Evolutionary conservation across 306 rosid genomes (phyloP).

Genomic region (Inga leiocalycina): DNA sequence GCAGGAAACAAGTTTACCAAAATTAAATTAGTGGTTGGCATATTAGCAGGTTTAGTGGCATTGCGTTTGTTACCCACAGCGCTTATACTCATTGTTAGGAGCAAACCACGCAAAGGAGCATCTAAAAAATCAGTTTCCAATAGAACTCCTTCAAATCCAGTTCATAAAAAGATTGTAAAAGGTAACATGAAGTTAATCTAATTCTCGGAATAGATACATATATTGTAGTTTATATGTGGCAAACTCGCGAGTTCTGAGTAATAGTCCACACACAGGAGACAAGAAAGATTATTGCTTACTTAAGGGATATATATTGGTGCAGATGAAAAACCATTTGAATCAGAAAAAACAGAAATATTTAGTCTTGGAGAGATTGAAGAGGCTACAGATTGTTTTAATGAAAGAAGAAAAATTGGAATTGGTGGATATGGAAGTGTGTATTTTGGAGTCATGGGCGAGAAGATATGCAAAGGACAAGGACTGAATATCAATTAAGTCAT

Average conservation of each 20-base stretch:
- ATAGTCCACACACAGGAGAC: background rate
- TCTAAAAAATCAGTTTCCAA: conserved; percentile 42
- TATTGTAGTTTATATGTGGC: background rate
- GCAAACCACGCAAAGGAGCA: conserved; percentile 34
- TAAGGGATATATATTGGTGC: conserved; percentile 13
- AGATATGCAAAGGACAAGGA: conserved; percentile 50
- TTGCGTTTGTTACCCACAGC: conserved; percentile 47
- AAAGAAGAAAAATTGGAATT: conserved; percentile 64
- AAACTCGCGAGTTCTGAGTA: background rate
- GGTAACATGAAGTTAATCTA: conserved; percentile 48
- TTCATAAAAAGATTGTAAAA: conserved; percentile 42
- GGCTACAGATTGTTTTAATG: conserved; percentile 67
- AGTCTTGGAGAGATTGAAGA: conserved; percentile 65
- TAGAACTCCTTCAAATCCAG: conserved; percentile 43
- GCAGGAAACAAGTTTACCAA: conserved; percentile 42
- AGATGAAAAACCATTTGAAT: conserved; percentile 59
- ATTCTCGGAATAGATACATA: conserved; percentile 7
- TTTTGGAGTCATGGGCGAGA: conserved; percentile 60
- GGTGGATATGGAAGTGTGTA: conserved; percentile 86
- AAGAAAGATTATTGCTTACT: conserved; percentile 17
- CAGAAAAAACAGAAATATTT: conserved; percentile 64
- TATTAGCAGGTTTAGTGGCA: conserved; percentile 43
- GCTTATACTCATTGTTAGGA: conserved; percentile 44
- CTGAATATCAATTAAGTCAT: background rate
- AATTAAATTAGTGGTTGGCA: conserved; percentile 41